Conservation (phyloP, 2,329 filamentous ascomycete species). For the Ophiocordyceps sinensis region DNA sequence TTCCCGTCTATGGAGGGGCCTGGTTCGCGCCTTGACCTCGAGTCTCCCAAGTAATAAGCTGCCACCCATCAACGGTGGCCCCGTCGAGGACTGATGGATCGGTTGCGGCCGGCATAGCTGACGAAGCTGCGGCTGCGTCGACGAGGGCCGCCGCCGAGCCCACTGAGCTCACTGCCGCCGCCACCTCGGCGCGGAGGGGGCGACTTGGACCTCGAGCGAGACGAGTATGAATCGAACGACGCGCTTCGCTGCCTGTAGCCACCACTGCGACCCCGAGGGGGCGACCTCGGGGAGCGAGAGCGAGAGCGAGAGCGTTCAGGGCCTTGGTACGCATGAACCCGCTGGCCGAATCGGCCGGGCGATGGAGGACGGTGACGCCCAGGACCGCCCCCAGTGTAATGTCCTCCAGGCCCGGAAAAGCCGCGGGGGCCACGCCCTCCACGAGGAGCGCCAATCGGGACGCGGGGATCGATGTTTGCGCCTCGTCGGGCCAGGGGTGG, state of each 20-base stretch:
- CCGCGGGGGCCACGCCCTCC: slow-evolving; percentile 17
- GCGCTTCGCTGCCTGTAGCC: slow-evolving; percentile 29
- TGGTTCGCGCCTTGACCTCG: background rate
- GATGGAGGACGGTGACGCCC: slow-evolving; percentile 18
- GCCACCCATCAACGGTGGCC: slow-evolving; percentile 14
- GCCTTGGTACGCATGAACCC: slow-evolving; percentile 48
- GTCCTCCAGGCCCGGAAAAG: slow-evolving; percentile 10
- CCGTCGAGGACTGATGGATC: slow-evolving; percentile 23
- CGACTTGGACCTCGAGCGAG: slow-evolving; percentile 33
- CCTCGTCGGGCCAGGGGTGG: slow-evolving; percentile 57
- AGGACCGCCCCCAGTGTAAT: slow-evolving; percentile 20
- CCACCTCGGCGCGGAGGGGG: slow-evolving; percentile 17
- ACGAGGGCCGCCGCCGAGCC: slow-evolving; percentile 18
- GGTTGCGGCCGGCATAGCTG: slow-evolving; percentile 23
- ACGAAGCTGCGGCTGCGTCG: slow-evolving; percentile 34
- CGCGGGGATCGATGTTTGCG: slow-evolving; percentile 39
- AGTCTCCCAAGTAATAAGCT: background rate
- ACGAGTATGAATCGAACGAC: slow-evolving; percentile 28
- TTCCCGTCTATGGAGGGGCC: too few species aligned
- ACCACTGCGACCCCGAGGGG: slow-evolving; percentile 14
- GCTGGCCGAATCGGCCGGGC: slow-evolving; percentile 23
- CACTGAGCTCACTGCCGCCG: slow-evolving; percentile 17
- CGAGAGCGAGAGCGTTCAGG: slow-evolving; percentile 32
- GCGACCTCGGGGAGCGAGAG: slow-evolving; percentile 29
- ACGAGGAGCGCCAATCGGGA: slow-evolving; percentile 16